Evolutionary conservation across 192 early-diverging fungal genomes (phyloP).

Genomic region (Chytriomyces sp.): DNA sequence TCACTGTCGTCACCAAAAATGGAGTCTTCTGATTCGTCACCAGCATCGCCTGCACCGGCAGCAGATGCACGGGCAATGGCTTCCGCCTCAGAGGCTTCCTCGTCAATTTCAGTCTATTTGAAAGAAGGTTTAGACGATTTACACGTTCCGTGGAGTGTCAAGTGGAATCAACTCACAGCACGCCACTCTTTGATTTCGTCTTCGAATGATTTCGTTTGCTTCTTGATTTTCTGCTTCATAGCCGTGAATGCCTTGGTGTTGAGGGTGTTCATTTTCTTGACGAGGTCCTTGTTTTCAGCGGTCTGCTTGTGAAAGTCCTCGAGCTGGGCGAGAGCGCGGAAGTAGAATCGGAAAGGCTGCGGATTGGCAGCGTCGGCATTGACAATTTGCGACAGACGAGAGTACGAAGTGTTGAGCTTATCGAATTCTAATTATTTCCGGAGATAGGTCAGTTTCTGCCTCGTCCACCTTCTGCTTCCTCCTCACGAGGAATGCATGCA

Average conservation of each 20-base stretch:
- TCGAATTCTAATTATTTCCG: too few relatives aligned
- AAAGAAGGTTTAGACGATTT: conserved; percentile 10
- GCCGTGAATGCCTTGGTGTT: conserved; percentile 83
- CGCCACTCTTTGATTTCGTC: conserved; percentile 69
- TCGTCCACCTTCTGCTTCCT: neutral
- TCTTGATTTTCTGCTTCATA: conserved; percentile 92
- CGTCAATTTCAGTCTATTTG: conserved; percentile 51
- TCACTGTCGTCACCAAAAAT: conserved; percentile 67
- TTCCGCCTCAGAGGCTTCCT: conserved; percentile 54
- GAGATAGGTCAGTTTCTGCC: neutral
- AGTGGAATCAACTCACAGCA: conserved; percentile 23
- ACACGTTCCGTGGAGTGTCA: neutral
- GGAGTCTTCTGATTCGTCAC: conserved; percentile 58
- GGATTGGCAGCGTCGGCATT: conserved; percentile 44
- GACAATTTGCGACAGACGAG: conserved; percentile 66
- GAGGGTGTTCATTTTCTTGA: conserved; percentile 83
- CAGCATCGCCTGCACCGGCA: conserved; percentile 31
- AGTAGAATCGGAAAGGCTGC: conserved; percentile 67
- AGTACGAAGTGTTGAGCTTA: conserved; percentile 70
- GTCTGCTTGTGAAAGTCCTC: conserved; percentile 77
- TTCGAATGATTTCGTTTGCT: conserved; percentile 80
- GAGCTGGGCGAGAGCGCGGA: conserved; percentile 70
- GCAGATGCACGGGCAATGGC: conserved; percentile 1
- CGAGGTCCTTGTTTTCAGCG: conserved; percentile 61
- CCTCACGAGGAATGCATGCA: conserved; percentile 10